Evolutionary conservation across 75 land plant genomes (phyloP).

Genomic region (Cunninghamia lanceolata): DNA sequence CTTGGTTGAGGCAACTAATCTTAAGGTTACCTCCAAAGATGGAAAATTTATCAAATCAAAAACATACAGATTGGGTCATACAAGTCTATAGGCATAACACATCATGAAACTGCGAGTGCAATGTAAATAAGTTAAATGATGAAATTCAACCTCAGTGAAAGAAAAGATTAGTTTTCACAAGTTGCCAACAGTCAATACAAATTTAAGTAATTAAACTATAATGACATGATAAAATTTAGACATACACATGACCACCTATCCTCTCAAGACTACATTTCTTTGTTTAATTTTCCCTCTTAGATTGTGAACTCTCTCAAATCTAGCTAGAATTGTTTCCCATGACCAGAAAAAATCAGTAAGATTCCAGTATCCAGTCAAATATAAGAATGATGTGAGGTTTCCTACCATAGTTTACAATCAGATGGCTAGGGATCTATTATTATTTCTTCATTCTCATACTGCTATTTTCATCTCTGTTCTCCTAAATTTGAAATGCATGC

Average conservation of each 20-base stretch:
- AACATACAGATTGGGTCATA: neutral
- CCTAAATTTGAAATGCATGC: neutral
- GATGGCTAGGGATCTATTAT: neutral
- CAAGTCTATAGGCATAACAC: neutral
- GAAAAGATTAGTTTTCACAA: neutral
- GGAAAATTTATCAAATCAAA: neutral
- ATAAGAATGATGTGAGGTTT: neutral
- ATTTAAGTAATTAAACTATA: too few relatives aligned
- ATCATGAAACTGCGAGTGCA: neutral
- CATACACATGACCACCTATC: neutral
- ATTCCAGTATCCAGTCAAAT: neutral
- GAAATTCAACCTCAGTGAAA: neutral
- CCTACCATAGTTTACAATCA: neutral
- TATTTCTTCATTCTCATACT: neutral
- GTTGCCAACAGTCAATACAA: neutral
- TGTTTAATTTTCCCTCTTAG: neutral
- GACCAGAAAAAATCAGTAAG: neutral
- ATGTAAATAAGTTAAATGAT: neutral
- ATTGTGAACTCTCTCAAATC: neutral
- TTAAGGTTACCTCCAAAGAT: neutral
- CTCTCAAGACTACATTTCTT: neutral
- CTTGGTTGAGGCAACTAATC: neutral
- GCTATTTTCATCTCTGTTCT: neutral
- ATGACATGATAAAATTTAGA: neutral
- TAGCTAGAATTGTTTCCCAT: neutral